Evolutionary conservation across 768 basidiomycete genomes (phyloP), one percentile per base, ranked within the genome.

Genomic region (Leucocoprinus birnbaumii): DNA sequence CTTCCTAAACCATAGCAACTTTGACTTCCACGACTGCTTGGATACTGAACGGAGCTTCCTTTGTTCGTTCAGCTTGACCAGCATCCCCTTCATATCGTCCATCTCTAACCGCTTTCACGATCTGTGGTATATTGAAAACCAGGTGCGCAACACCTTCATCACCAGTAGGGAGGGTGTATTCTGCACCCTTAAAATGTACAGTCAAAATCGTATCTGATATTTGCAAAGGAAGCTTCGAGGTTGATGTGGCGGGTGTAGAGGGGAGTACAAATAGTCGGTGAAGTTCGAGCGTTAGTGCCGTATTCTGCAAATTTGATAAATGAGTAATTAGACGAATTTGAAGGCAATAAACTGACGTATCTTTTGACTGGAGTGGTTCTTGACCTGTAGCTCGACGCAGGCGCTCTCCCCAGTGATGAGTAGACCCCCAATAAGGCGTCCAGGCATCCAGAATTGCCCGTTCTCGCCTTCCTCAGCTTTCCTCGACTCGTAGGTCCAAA

Each of bases 301-400:
- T 76, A 58, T 89, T 91, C 91, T 92, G 59, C 8, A 13, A n/a
- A 47, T 37, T 48, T 21, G 26, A 56, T 21, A 55, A 43, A 34
- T 49, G 48, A 37, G 41, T 40, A 52, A 42, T 49, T 60, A 54
- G 27, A 50, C 27, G 42, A 47, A 40, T 10, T 26, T 10, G 14
- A 16, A 18, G 7, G 5, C 42, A 35, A 27, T 21, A 62, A 68
- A 56, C 38, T 8, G 24, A 51, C n/a, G 18, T 27, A 89, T 91
- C 85, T 87, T 91, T 71, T 87, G 89, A 48, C 73, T 71, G 1
- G 90, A 88, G 65, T 91, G 86, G 62, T 94, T 94, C 75, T 85
- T 91, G 46, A 93, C 85, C 58, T 86, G 83, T 50, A 94, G 68
- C 62, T 91, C 86, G 40, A 93, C 74, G 63, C 85, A 87, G 16